Evolutionary conservation across 345 rosid genomes (phyloP).

Genomic region (Brassica nigra): DNA sequence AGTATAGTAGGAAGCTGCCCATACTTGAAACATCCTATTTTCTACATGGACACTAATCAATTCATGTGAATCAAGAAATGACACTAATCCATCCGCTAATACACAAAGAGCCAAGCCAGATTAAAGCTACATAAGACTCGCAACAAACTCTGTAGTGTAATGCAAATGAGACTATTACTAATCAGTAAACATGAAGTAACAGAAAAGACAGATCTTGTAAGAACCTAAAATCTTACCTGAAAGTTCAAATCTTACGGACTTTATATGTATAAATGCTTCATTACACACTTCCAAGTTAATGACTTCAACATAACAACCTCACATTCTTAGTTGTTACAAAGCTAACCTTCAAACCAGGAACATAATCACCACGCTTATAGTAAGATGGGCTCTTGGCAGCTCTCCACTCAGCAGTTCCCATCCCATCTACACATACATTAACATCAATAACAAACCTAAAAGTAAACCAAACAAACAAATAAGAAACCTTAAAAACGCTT

Average conservation of each 20-base stretch:
- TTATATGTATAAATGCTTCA: background rate
- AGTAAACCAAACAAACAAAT: background rate
- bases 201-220: background rate
- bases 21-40: background rate
- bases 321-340: background rate
- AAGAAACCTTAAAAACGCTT: slow-evolving; percentile 6
- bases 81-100: background rate
- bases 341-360: slow-evolving; percentile 92
- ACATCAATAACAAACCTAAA: background rate
- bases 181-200: background rate
- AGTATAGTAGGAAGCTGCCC: background rate
- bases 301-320: background rate
- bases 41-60: slow-evolving; percentile 1
- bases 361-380: slow-evolving; percentile 98
- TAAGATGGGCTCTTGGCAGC: slow-evolving; percentile 89
- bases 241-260: background rate
- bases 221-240: background rate
- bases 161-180: background rate
- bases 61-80: background rate
- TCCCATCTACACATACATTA: slow-evolving; percentile 67
- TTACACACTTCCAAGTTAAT: background rate
- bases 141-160: background rate
- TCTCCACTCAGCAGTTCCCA: slow-evolving; percentile 99
- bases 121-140: background rate
- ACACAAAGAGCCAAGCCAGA: background rate